These are phyloP conservation scores for Thinopyrum elongatum DNA, from an alignment of 176 grass and related monocot genomes.

Conservation along the genomic window DNA sequence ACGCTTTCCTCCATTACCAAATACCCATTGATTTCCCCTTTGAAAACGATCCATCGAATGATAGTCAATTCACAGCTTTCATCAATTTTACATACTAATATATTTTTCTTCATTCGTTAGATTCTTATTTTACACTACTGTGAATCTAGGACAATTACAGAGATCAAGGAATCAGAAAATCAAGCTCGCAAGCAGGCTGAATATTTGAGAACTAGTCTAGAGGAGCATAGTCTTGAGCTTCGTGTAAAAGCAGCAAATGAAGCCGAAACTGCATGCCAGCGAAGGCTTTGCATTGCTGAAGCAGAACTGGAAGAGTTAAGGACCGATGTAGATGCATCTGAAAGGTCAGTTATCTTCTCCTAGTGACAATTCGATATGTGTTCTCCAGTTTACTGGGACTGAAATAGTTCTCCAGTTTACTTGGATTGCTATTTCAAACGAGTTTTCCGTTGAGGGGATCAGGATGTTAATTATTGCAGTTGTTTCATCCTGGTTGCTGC, in stretches of 20 bases:
- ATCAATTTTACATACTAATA: slow-evolving; percentile 10
- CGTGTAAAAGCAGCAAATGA: slow-evolving; percentile 98
- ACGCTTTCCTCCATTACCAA: neutral
- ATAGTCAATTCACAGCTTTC: neutral
- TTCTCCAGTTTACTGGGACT: neutral
- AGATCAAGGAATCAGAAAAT: slow-evolving; percentile 89
- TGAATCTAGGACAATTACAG: slow-evolving; percentile 60
- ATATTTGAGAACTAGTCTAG: slow-evolving; percentile 65
- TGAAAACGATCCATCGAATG: neutral
- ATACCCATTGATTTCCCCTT: neutral
- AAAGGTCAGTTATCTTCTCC: slow-evolving; percentile 65
- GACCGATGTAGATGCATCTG: slow-evolving; percentile 69
- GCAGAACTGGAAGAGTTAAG: slow-evolving; percentile 68
- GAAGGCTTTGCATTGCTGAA: slow-evolving; percentile 85
- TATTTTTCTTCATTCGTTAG: slow-evolving; percentile 20
- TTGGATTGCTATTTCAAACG: neutral
- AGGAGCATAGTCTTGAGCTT: slow-evolving; percentile 84
- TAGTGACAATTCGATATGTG: slow-evolving; percentile 13
- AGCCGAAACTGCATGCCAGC: slow-evolving; percentile 88
- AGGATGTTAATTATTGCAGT: neutral
- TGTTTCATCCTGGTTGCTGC: slow-evolving; percentile 1
- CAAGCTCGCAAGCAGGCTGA: slow-evolving; percentile 64
- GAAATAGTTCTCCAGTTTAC: neutral
- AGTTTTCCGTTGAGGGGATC: neutral
- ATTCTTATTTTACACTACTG: slow-evolving; percentile 27